These are phyloP conservation scores for Hypoxylon subgilvum DNA, from an alignment of 495 filamentous ascomycete genomes.

Conservation along the genomic window DNA sequence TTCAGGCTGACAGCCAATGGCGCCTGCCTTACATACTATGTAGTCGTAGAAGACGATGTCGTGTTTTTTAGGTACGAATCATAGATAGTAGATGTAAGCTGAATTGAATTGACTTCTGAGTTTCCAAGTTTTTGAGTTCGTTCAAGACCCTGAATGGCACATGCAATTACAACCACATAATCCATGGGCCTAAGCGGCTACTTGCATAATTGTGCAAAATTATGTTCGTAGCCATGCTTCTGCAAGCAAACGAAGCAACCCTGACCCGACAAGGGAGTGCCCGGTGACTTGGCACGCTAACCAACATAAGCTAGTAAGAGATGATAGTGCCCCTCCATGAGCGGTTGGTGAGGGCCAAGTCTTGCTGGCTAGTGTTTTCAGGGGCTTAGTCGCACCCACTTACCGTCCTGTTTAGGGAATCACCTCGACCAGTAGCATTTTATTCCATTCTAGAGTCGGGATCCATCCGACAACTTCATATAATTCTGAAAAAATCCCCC, in stretches of 20 bases:
- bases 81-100: slow-evolving; percentile 11
- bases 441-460: slow-evolving; percentile 33
- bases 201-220: slow-evolving; percentile 4
- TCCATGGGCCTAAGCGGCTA: slow-evolving; percentile 9
- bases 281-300: slow-evolving; percentile 29
- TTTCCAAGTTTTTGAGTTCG: not conserved
- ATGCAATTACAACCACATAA: slow-evolving; percentile 8
- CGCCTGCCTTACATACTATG: no score
- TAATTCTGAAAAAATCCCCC: slow-evolving; percentile 31
- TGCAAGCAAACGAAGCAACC: slow-evolving; percentile 23
- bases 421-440: slow-evolving; percentile 37
- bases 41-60: no score
- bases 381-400: slow-evolving; percentile 38
- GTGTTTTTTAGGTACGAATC: slow-evolving; percentile 14
- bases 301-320: slow-evolving; percentile 18
- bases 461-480: slow-evolving; percentile 37
- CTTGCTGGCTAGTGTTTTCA: slow-evolving; percentile 33
- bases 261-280: slow-evolving; percentile 27
- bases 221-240: slow-evolving; percentile 20
- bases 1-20: not conserved
- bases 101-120: slow-evolving; percentile 14
- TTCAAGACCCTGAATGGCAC: not conserved
- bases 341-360: slow-evolving; percentile 8
- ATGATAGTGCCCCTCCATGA: slow-evolving; percentile 24
- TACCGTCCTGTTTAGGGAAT: slow-evolving; percentile 35